phyloP scores from a whole-genome alignment of 2,329 filamentous ascomycete species.

The Fusarium newnesense region DNA sequence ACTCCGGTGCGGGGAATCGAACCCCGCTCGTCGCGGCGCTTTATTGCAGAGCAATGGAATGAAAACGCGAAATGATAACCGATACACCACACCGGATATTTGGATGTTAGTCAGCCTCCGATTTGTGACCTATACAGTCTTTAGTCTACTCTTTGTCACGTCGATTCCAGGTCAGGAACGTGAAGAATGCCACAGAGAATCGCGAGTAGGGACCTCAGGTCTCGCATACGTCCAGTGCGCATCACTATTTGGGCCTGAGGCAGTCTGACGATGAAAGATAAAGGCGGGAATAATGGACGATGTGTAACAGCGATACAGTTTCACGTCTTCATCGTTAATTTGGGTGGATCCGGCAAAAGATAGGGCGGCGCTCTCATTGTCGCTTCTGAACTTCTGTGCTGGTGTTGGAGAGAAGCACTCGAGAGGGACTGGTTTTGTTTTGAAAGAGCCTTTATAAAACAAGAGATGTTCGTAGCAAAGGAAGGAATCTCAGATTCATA shows the following conservation, averaged over 20 bases:
- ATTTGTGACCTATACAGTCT: too few relatives aligned
- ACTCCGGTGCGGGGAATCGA: constrained; percentile 27
- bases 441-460: background rate
- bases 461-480: background rate
- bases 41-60: constrained; percentile 2
- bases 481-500: background rate
- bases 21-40: constrained; percentile 20
- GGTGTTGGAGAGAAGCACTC: background rate
- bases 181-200: background rate
- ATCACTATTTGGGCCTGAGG: background rate
- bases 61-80: constrained; percentile 33
- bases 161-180: too few relatives aligned
- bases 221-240: fast-evolving
- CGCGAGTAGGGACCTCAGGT: fast-evolving
- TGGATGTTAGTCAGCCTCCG: background rate
- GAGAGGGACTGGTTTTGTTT: too few relatives aligned
- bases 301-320: fast-evolving
- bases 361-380: background rate
- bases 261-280: background rate
- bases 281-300: too few relatives aligned
- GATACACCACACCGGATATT: constrained; percentile 29
- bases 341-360: too few relatives aligned
- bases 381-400: too few relatives aligned
- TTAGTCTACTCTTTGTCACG: background rate
- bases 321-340: background rate